Percentiles rank a stretch among this genome's conserved stretches.
phyloP scores from a whole-genome alignment of 139 green algal species.

The Desmodesmus armatus region DNA sequence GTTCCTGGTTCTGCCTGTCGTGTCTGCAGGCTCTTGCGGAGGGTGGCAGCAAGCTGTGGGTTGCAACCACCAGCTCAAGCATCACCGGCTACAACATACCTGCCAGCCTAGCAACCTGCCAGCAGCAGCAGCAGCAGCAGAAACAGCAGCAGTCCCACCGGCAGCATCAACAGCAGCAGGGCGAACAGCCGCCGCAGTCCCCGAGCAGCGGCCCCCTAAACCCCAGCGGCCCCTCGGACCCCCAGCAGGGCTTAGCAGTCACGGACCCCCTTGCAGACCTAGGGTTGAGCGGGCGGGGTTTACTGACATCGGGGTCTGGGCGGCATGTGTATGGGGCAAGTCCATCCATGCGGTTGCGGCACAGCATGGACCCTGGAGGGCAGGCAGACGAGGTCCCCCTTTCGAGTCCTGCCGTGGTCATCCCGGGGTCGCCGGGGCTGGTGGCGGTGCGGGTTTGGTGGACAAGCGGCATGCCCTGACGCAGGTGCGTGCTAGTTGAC shows the following conservation, averaged over 20 bases:
- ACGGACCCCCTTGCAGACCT: too few relatives aligned
- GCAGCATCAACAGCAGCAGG: constrained; percentile 2
- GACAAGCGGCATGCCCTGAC: too few relatives aligned
- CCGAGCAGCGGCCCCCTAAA: not conserved
- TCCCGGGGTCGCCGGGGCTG: constrained; percentile 34
- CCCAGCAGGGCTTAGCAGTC: too few relatives aligned
- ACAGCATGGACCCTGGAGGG: not conserved
- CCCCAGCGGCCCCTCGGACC: too few relatives aligned
- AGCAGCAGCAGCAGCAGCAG: constrained; percentile 29
- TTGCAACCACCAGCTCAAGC: not conserved
- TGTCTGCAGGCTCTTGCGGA: constrained; percentile 32
- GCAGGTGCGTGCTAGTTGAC: too few relatives aligned
- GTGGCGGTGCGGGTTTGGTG: not conserved
- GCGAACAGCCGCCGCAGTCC: not conserved
- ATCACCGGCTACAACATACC: constrained; percentile 29
- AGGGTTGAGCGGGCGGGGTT: not conserved
- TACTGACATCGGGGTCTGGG: not conserved
- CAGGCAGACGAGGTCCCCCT: not conserved
- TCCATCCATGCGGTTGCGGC: constrained; percentile 21
- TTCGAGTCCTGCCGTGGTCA: not conserved
- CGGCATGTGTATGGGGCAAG: constrained; percentile 3
- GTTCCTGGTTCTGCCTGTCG: too few relatives aligned
- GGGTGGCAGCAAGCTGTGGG: constrained; percentile 28
- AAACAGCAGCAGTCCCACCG: not conserved
- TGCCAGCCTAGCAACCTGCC: not conserved